Percentiles rank a stretch among this genome's conserved stretches.
Conservation (phyloP, 2,329 filamentous ascomycete species). For the Lasiodiplodia theobromae region DNA sequence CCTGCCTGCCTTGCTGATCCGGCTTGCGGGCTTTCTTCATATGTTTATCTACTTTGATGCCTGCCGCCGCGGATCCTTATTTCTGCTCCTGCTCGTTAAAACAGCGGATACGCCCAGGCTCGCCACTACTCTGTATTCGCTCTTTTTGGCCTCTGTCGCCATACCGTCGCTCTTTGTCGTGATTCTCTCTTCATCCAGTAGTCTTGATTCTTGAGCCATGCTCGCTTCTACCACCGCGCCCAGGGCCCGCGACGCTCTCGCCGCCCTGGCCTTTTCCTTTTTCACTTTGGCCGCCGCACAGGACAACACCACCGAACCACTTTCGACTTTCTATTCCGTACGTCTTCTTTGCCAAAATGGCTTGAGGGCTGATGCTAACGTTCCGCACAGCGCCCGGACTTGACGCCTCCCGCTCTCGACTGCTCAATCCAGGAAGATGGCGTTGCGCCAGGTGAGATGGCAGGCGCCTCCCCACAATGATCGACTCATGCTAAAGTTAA, state of each 20-base stretch:
- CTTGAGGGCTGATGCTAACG: neutral
- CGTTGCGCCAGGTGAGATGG: slow-evolving; percentile 23
- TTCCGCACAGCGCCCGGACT: slow-evolving; percentile 34
- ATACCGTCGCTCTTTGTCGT: slow-evolving; percentile 17
- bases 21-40: slow-evolving; percentile 4
- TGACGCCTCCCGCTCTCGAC: slow-evolving; percentile 36
- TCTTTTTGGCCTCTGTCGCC: slow-evolving; percentile 23
- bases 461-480: slow-evolving; percentile 8
- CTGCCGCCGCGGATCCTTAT: slow-evolving; percentile 24
- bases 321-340: slow-evolving; percentile 36
- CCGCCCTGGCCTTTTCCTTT: slow-evolving; percentile 13
- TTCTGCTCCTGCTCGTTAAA: slow-evolving; percentile 19
- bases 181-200: neutral
- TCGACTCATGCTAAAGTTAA: slow-evolving; percentile 15
- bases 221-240: slow-evolving; percentile 4
- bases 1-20: slow-evolving; percentile 16
- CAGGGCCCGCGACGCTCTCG: slow-evolving; percentile 14
- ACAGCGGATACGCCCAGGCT: slow-evolving; percentile 7
- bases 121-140: slow-evolving; percentile 8
- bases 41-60: slow-evolving; percentile 1
- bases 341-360: neutral
- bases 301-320: slow-evolving; percentile 32
- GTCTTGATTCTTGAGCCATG: slow-evolving; percentile 13
- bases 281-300: slow-evolving; percentile 13
- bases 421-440: slow-evolving; percentile 33